Base-by-base conservation (phyloP, 352 stramenopile species). In the Phytophthora cryptogea region DNA sequence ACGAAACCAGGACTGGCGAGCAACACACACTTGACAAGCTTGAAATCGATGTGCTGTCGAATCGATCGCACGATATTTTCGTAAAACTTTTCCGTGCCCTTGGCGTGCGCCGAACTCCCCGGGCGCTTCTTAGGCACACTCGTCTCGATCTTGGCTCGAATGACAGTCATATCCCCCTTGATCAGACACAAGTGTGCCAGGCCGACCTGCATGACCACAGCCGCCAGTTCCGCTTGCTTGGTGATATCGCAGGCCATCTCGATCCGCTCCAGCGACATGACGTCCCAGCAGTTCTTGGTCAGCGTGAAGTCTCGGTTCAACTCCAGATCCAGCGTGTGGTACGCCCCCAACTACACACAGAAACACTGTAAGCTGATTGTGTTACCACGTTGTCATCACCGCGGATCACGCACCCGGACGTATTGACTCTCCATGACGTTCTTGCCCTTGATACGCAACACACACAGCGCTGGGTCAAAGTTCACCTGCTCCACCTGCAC, bases 151-250 rank as follows among this genome's bases (percentile, higher is more conserved):
- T 97, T 92, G 33, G 90, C 89, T 36, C 92, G 89, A 63, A 97
- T 93, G 35, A 99, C 83, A 20, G 97, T 99, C 74, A 99, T 96
- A 51, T 97, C 85, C 8, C 92, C 94, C 47, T 96, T 99, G 32
- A 99, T 96, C n/a, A 99, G 76, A 73, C 97, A 99, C 28, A 99
- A 67, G 70, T 99, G 95, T 23, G 96, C 96, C 11, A 99, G 73
- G 5, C 97, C 97, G 2, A 83, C 78, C 70, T 98, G 86, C 95
- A 99, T 98, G 2, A 99, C 96, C 37, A 99, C 88, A 39, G 94
- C 96, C 11, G 96, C 97, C 16, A 99, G 74, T 62, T 99, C 96
- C 5, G 97, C 96, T 57, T 94, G 80, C 68, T 96, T 95, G 44
- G 95, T 81, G 27, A 98, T 97, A 74, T 99, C 90, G 53, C 83